Percentiles rank a stretch among this genome's conserved stretches.
Evolutionary conservation across 164 flowering plant species (phyloP).

Genomic region (Cinnamomum micranthum): DNA sequence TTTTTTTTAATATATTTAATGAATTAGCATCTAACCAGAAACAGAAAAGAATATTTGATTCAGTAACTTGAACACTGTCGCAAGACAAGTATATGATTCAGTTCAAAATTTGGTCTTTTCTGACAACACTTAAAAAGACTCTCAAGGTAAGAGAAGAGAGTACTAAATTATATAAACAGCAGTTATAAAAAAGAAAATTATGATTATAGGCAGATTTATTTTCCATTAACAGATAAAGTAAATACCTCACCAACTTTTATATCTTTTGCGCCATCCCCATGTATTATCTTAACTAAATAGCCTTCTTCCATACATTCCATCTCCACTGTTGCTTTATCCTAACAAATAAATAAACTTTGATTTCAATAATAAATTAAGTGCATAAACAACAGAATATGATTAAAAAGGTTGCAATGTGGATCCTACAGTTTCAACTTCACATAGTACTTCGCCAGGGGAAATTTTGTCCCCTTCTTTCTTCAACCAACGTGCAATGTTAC

Average conservation of each 20-base stretch:
- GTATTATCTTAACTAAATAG: conserved; percentile 85
- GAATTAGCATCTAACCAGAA: neutral
- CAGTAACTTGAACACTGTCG: neutral
- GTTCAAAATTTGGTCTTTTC: neutral
- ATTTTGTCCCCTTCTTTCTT: conserved; percentile 95
- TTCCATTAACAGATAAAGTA: neutral
- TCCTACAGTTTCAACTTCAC: conserved; percentile 97
- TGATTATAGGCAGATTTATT: neutral
- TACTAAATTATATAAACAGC: neutral
- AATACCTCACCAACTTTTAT: conserved; percentile 97
- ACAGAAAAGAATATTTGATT: too few species aligned
- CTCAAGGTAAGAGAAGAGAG: neutral
- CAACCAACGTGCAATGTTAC: conserved; percentile 94
- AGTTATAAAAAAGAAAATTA: neutral
- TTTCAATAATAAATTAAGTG: neutral
- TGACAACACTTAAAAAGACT: neutral
- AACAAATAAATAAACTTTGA: neutral
- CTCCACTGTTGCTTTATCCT: conserved; percentile 99
- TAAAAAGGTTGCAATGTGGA: conserved; percentile 2
- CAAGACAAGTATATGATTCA: neutral
- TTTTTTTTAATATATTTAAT: too few species aligned
- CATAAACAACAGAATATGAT: conserved; percentile 1
- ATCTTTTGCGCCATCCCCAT: conserved; percentile 81
- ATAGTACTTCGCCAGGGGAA: conserved; percentile 91
- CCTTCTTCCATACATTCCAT: conserved; percentile 99